These are phyloP conservation scores for Cryptococcus sp. DNA, from an alignment of 1,284 basidiomycete species.

Conservation along the genomic window DNA sequence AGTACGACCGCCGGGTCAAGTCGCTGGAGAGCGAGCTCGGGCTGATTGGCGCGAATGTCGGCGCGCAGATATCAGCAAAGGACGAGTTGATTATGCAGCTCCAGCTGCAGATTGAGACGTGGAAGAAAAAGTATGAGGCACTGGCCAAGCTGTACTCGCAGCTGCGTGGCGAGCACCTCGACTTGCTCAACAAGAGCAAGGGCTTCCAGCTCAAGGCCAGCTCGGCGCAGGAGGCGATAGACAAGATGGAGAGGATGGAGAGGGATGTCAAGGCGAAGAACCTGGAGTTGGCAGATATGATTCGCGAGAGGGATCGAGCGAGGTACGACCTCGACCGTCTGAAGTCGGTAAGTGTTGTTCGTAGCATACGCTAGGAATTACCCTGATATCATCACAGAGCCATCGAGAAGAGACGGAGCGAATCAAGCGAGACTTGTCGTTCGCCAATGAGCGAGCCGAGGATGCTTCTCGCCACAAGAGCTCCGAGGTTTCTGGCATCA, in stretches of 20 bases:
- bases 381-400: conserved; percentile 48
- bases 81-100: conserved; percentile 94
- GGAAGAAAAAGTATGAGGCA: conserved; percentile 99
- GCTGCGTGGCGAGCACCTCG: conserved; percentile 92
- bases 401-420: conserved; percentile 97
- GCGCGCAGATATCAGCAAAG: conserved; percentile 84
- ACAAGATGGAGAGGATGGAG: conserved; percentile 99
- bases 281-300: conserved; percentile 97
- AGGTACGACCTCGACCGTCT: conserved; percentile 95
- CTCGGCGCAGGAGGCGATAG: conserved; percentile 97
- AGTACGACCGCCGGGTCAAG: conserved; percentile 96
- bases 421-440: conserved; percentile 84
- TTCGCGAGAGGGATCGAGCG: conserved; percentile 93
- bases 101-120: conserved; percentile 92
- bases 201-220: conserved; percentile 97
- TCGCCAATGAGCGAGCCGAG: conserved; percentile 97
- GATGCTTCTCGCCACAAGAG: conserved; percentile 88
- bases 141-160: conserved; percentile 98
- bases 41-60: conserved; percentile 73
- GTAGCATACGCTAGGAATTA: neutral
- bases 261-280: conserved; percentile 97
- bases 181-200: conserved; percentile 96
- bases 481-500: conserved; percentile 82
- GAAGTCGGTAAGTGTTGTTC: conserved; percentile 60
- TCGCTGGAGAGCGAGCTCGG: conserved; percentile 88